Conservation (phyloP, 2,329 filamentous ascomycete genomes). For the Spiromastix sp. region DNA sequence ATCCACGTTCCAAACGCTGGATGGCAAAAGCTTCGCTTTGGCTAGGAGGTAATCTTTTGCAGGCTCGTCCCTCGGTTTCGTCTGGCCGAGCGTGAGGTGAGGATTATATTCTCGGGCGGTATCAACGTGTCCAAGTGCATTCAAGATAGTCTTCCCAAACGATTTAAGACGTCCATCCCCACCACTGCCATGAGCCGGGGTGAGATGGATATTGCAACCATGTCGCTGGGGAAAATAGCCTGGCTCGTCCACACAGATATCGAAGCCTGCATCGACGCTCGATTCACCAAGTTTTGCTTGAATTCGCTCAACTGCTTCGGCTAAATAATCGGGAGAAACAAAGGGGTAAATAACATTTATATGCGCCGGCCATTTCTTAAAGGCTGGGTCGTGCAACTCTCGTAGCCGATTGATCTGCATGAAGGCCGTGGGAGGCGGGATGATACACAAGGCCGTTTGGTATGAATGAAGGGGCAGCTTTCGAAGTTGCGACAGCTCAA, state of each 20-base stretch:
- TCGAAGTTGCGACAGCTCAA: neutral
- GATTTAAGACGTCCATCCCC: constrained; percentile 15
- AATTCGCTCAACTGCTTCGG: constrained; percentile 33
- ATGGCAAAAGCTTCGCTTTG: constrained; percentile 42
- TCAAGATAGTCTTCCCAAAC: constrained; percentile 28
- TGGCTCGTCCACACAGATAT: constrained; percentile 25
- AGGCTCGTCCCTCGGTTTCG: constrained; percentile 34
- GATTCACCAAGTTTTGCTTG: constrained; percentile 21
- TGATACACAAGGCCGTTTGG: constrained; percentile 51
- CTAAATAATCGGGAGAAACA: constrained; percentile 39
- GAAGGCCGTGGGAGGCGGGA: constrained; percentile 44
- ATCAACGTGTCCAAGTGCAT: constrained; percentile 18
- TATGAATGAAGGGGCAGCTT: constrained; percentile 29
- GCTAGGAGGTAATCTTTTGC: constrained; percentile 43
- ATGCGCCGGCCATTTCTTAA: constrained; percentile 55
- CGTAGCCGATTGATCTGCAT: constrained; percentile 44
- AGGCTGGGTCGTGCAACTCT: constrained; percentile 52
- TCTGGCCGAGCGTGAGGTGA: constrained; percentile 55
- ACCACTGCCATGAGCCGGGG: neutral
- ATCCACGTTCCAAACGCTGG: constrained; percentile 38
- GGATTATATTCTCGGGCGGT: constrained; percentile 29
- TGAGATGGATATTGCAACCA: constrained; percentile 41
- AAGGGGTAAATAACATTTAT: constrained; percentile 59
- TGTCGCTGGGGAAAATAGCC: constrained; percentile 42
- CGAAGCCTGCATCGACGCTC: neutral